phyloP scores from a whole-genome alignment of 441 rosid genomes.

The Capsella rubella region DNA sequence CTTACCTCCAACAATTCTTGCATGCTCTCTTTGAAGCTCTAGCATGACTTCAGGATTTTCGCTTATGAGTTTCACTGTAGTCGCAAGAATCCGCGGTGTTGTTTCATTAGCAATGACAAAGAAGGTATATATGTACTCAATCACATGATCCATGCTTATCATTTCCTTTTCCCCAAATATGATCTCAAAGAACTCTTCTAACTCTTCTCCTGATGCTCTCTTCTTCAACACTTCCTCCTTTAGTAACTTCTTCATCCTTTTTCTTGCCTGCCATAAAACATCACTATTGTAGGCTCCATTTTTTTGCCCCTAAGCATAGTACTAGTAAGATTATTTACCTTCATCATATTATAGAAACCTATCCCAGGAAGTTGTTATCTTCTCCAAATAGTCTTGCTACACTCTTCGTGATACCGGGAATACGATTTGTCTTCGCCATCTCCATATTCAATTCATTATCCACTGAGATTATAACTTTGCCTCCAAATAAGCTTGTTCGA shows the following conservation, averaged over 20 bases:
- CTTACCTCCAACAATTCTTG: not conserved
- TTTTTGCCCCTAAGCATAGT: too few relatives aligned
- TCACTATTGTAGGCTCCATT: too few relatives aligned
- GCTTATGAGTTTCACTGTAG: not conserved
- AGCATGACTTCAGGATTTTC: not conserved
- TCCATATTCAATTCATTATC: too few relatives aligned
- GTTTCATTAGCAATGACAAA: not conserved
- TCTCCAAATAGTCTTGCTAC: too few relatives aligned
- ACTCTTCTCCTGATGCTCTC: not conserved
- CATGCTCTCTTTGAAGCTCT: not conserved
- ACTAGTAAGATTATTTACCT: too few relatives aligned
- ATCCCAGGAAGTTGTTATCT: too few relatives aligned
- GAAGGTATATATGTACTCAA: not conserved
- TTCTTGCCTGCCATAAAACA: not conserved
- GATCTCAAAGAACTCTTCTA: not conserved
- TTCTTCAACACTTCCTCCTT: not conserved
- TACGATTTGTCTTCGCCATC: too few relatives aligned
- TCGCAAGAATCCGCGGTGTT: not conserved
- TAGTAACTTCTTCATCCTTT: not conserved
- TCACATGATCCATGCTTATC: not conserved
- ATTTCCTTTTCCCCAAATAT: conserved; percentile 1
- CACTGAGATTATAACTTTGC: too few relatives aligned
- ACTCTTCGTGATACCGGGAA: too few relatives aligned
- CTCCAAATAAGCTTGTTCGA: too few relatives aligned
- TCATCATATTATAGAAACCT: too few relatives aligned